Percentiles rank a stretch among this genome's conserved stretches.
Conservation (phyloP, 164 flowering plant genomes). For the Sextonia rubra region DNA sequence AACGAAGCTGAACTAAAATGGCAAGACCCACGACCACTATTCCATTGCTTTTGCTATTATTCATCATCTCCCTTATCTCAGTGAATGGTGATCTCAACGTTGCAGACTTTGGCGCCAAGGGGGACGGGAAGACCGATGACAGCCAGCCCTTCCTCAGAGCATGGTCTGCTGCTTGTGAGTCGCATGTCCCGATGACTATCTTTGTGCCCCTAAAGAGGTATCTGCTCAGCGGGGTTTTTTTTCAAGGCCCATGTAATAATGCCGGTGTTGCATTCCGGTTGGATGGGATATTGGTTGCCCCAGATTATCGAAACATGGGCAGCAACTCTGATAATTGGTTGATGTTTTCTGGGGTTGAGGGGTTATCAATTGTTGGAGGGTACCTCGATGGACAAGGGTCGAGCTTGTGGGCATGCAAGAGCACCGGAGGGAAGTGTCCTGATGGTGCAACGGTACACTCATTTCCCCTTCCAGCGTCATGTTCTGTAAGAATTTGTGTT, state of each 20-base stretch:
- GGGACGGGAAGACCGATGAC: constrained; percentile 28
- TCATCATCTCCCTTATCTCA: background rate
- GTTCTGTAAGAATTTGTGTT: too few relatives aligned
- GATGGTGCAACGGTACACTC: constrained; percentile 20
- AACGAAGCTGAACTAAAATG: background rate
- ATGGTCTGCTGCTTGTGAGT: constrained; percentile 31
- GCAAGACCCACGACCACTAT: background rate
- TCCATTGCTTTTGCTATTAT: background rate
- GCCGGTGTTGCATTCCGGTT: constrained; percentile 12
- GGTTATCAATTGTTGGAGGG: constrained; percentile 42
- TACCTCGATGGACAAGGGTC: constrained; percentile 46
- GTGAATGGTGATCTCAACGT: constrained; percentile 15
- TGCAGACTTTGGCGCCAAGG: constrained; percentile 27
- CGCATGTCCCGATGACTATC: constrained; percentile 14
- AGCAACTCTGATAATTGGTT: constrained; percentile 34
- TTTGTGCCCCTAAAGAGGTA: constrained; percentile 27
- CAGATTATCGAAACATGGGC: constrained; percentile 20
- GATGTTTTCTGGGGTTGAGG: constrained; percentile 28
- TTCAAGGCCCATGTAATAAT: constrained; percentile 20
- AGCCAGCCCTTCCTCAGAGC: constrained; percentile 27
- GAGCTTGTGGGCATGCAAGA: constrained; percentile 46
- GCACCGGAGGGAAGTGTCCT: constrained; percentile 12
- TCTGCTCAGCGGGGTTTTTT: constrained; percentile 13
- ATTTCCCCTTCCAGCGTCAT: background rate
- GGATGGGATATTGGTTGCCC: constrained; percentile 29